Evolutionary conservation across 2,329 filamentous ascomycete genomes (phyloP), one percentile per base, ranked within the genome.

Genomic region (Monosporascus sp.): DNA sequence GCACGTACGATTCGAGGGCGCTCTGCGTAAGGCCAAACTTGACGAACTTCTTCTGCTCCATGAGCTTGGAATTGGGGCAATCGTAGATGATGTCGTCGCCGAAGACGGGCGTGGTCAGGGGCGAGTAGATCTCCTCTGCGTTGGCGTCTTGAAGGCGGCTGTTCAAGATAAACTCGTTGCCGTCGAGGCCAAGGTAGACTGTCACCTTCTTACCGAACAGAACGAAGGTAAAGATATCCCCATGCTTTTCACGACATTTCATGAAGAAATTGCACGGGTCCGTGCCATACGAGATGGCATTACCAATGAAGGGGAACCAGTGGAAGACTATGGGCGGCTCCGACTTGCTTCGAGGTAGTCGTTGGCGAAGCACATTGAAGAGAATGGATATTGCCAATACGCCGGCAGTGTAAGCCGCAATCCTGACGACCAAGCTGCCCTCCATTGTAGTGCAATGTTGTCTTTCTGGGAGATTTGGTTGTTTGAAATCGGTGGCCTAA

Each of bases 41-140:
- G 83, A 91, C 88, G 66, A 92, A 90, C 86, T 93, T 94, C 78
- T 96, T 96, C 78, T 96, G 90, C 75, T 96, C 90, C 90, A 96
- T 95, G 66, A 96, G 81, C 74, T 95, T 95, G 54, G 89, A 79
- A 69, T 95, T 95, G 44, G 90, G 89, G 73, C 90, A 94, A 69
- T 95, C 90, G 68, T 95, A 96, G 51, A 95, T 89, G 25, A 96
- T 90, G 73, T 92, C 86, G 63, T 83, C 84, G 60, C 90, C 90
- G 67, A 96, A 96, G 48, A 85, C 82, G 25, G 82, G 82, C 22
- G 81, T 84, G 8, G 82, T 85, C 56, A 96, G 78, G 52, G 89
- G 86, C 51, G 83, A 86, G 73, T 96, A 96, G 58, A 96, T 89
- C 65, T 96, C 90, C 72, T 96, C 91, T 36, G 91, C 91, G 68